Conservation (phyloP, 202 grass and related monocot genomes). For the Sporobolus alterniflorus region DNA sequence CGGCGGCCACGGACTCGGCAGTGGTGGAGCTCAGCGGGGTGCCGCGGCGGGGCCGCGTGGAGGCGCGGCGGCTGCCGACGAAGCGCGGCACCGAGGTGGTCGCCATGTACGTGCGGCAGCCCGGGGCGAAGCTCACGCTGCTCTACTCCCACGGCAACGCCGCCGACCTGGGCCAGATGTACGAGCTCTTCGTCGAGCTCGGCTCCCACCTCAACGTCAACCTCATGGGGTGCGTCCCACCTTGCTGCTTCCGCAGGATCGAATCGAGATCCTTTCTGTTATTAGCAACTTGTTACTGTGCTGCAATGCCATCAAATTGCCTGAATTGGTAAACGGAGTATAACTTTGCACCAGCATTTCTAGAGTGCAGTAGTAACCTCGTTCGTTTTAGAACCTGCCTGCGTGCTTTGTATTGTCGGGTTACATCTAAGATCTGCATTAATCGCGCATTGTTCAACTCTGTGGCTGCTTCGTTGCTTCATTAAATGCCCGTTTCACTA, state of each 20-base stretch:
- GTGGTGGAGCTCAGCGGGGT: slow-evolving; percentile 70
- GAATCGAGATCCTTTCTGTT: not conserved
- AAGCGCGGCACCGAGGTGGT: slow-evolving; percentile 75
- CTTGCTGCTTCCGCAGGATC: not conserved
- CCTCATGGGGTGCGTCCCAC: slow-evolving; percentile 68
- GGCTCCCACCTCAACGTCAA: slow-evolving; percentile 80
- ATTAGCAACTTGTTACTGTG: not conserved
- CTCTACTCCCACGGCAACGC: slow-evolving; percentile 96
- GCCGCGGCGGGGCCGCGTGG: slow-evolving; percentile 53
- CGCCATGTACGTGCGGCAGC: slow-evolving; percentile 74
- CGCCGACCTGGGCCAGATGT: slow-evolving; percentile 88
- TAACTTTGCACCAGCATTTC: not conserved
- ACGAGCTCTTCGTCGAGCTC: slow-evolving; percentile 90
- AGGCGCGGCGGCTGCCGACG: slow-evolving; percentile 68
- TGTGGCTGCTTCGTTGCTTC: not conserved
- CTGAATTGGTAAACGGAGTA: not conserved
- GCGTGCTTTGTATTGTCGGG: not conserved
- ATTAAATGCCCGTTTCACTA: not conserved
- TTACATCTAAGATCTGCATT: slow-evolving; percentile 15
- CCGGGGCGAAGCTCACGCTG: slow-evolving; percentile 72
- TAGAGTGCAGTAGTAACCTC: not conserved
- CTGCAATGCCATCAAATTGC: not conserved
- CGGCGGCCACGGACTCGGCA: slow-evolving; percentile 24
- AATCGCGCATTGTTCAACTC: not conserved
- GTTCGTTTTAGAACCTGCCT: not conserved